Percentiles rank a stretch among this genome's conserved stretches.
These are phyloP conservation scores for Agastache rugosa DNA, from an alignment of 257 asterid species.

Conservation along the genomic window DNA sequence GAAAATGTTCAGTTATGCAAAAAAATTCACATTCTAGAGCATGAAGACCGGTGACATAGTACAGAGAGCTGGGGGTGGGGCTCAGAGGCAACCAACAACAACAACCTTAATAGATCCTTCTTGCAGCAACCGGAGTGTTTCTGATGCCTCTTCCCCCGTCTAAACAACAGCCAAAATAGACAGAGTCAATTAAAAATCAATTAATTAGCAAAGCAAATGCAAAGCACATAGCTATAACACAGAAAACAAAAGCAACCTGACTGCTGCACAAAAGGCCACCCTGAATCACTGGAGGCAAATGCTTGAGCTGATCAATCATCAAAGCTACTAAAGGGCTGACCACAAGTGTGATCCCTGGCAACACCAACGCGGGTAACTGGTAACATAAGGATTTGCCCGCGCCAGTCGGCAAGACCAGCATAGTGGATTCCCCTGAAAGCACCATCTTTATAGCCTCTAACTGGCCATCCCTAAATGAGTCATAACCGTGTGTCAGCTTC, in stretches of 20 bases:
- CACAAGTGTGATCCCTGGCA: conserved; percentile 82
- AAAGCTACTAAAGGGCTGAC: conserved; percentile 93
- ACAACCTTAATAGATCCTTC: conserved; percentile 82
- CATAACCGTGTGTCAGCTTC: conserved; percentile 78
- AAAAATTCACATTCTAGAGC: conserved; percentile 1
- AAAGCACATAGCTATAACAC: conserved; percentile 23
- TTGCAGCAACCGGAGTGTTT: conserved; percentile 69
- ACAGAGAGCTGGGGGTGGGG: background rate
- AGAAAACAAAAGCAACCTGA: conserved; percentile 62
- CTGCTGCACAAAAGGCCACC: conserved; percentile 88
- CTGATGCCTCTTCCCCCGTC: conserved; percentile 78
- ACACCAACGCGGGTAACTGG: conserved; percentile 82
- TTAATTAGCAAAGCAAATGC: background rate
- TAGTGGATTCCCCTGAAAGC: conserved; percentile 74
- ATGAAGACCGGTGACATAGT: background rate
- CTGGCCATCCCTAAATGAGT: conserved; percentile 86
- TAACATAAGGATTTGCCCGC: conserved; percentile 92
- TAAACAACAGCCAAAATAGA: conserved; percentile 44
- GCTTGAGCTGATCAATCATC: conserved; percentile 97
- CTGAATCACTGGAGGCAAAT: conserved; percentile 70
- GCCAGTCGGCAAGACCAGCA: conserved; percentile 95
- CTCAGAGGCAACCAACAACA: conserved; percentile 10
- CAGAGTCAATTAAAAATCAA: conserved; percentile 33
- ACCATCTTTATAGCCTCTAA: conserved; percentile 90
- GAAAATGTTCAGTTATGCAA: conserved; percentile 6